Conservation (phyloP, 2,329 filamentous ascomycete species). For the Paraconiothyrium brasiliense region DNA sequence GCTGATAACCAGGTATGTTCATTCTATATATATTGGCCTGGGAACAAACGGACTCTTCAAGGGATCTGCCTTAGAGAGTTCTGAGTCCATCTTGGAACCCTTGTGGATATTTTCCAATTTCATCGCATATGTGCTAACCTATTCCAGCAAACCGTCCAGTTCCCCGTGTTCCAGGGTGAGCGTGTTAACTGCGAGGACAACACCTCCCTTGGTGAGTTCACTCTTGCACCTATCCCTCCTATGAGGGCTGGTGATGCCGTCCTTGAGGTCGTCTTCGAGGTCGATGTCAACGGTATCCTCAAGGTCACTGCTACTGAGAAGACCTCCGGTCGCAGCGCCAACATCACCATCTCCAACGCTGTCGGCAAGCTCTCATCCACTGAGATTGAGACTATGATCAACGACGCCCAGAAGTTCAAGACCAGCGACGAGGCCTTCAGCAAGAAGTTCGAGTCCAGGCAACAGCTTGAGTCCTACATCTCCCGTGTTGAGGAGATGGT, state of each 20-base stretch:
- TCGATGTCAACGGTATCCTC: conserved; percentile 99
- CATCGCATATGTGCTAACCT: conserved; percentile 8
- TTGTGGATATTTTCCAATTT: too few relatives aligned
- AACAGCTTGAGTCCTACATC: conserved; percentile 99
- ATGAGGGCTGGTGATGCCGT: conserved; percentile 96
- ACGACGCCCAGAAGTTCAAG: conserved; percentile 99
- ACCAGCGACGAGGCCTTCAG: conserved; percentile 96
- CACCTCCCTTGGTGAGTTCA: conserved; percentile 97
- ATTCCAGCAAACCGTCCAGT: conserved; percentile 75
- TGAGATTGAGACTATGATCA: conserved; percentile 99
- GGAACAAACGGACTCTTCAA: too few relatives aligned
- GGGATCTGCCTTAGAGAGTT: too few relatives aligned
- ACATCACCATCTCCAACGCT: conserved; percentile 99
- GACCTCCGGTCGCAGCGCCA: conserved; percentile 95
- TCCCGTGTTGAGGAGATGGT: conserved; percentile 98
- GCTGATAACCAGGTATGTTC: conserved; percentile 61
- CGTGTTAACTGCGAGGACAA: conserved; percentile 98
- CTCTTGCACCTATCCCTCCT: conserved; percentile 83
- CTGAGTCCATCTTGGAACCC: too few relatives aligned
- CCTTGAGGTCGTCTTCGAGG: conserved; percentile 98
- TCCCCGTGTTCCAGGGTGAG: conserved; percentile 96
- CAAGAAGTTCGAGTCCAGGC: conserved; percentile 99
- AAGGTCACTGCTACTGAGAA: conserved; percentile 99
- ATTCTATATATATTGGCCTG: too few relatives aligned
- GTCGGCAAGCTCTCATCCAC: conserved; percentile 94